Evolutionary conservation across 2,329 filamentous ascomycete genomes (phyloP).

Genomic region (Penicillium psychrosexuale): DNA sequence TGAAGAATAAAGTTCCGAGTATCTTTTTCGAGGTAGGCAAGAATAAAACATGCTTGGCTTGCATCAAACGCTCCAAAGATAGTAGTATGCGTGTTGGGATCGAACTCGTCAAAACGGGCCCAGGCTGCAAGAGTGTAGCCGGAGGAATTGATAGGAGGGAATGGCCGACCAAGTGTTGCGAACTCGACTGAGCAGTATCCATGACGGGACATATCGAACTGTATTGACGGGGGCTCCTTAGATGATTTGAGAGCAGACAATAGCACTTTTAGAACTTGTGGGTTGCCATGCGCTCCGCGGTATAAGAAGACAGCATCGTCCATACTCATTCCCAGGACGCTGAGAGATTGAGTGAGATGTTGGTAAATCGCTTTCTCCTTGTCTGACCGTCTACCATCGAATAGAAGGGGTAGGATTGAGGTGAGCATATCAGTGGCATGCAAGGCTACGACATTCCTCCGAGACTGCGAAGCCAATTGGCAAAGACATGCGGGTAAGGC

Average conservation of each 20-base stretch:
- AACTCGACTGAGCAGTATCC: constrained; percentile 91
- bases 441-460: constrained; percentile 67
- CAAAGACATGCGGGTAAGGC: constrained; percentile 64
- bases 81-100: constrained; percentile 81
- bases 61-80: constrained; percentile 93
- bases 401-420: constrained; percentile 62
- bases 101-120: constrained; percentile 85
- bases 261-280: constrained; percentile 63
- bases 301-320: constrained; percentile 78
- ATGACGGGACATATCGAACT: constrained; percentile 86
- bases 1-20: constrained; percentile 93
- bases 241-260: constrained; percentile 71
- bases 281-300: constrained; percentile 52
- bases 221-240: constrained; percentile 76
- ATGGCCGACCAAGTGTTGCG: constrained; percentile 75
- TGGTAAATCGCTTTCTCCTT: constrained; percentile 60
- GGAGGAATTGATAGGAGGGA: constrained; percentile 72
- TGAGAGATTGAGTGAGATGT: constrained; percentile 64
- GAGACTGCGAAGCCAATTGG: constrained; percentile 58
- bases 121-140: constrained; percentile 91
- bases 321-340: constrained; percentile 76
- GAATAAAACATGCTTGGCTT: constrained; percentile 86
- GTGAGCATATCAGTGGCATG: constrained; percentile 70
- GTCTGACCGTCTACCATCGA: constrained; percentile 54
- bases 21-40: constrained; percentile 91